Evolutionary conservation across 2,329 filamentous ascomycete genomes (phyloP).

Genomic region (Aspergillus sergii): DNA sequence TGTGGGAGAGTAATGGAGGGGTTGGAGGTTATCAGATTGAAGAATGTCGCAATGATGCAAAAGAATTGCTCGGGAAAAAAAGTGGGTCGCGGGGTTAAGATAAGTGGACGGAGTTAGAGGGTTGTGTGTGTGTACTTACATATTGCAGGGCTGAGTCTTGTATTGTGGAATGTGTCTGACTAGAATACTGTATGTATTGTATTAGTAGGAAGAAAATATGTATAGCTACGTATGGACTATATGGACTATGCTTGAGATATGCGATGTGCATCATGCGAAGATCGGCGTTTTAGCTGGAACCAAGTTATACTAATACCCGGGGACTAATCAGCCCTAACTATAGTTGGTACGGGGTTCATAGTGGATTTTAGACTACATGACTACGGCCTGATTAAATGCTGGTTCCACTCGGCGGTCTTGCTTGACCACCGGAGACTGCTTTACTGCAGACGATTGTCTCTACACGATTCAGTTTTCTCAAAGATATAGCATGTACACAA

Average conservation of each 20-base stretch:
- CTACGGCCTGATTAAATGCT: not conserved
- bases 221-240: no score
- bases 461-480: not conserved
- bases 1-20: no score
- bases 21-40: not conserved
- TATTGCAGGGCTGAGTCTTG: no score
- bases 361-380: not conserved
- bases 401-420: not conserved
- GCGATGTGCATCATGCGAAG: no score
- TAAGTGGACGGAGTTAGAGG: not conserved
- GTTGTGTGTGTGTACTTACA: no score
- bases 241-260: no score
- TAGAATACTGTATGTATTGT: no score
- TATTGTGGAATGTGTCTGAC: no score
- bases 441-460: not conserved
- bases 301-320: no score
- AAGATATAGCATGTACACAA: rapidly evolving
- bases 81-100: constrained; percentile 4
- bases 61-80: constrained; percentile 2
- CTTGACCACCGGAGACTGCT: not conserved
- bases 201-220: no score
- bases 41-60: not conserved
- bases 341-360: not conserved
- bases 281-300: no score
- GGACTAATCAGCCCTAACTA: not conserved